Base-by-base conservation (phyloP, 768 basidiomycete genomes). In the Daedaleopsis nitida region DNA sequence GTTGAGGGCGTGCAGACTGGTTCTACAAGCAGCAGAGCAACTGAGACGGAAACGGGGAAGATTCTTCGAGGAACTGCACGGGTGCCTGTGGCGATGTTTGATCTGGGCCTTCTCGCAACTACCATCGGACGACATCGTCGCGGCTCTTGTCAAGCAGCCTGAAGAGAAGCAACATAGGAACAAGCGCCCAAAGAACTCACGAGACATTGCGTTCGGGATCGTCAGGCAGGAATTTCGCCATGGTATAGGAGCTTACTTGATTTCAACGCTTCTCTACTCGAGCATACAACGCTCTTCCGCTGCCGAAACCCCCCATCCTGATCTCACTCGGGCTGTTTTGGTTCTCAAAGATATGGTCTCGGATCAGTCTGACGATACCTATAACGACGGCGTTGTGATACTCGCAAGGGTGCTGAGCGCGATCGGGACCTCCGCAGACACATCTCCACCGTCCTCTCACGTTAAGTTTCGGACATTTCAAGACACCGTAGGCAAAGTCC, bases 31-130 rank as follows among this genome's bases (percentile, higher is more conserved):
- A 10, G 72, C 84, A 23, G 70, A 67, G 10, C 62, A 69, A 32
- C 62, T 78, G 3, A 65, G 73, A 1, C 66, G 52, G 4, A 77
- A 81, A 60, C 73, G 74, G 50, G 69, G 73, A n/a, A 66, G 69
- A 12, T 53, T 70, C 6, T 71, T 82, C 12, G 74, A 73, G 13
- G 67, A 72, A 17, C 70, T 84, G 9, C 77, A 80, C 45, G 68
- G 78, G 1, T 77, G 77, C 38, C 70, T 81, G 21, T 88, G 86
- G 86, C 76, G 74, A 54, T 78, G 81, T 54, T 73, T 87, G 27
- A 71, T 87, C 21, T 87, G 86, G 86, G 78, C 81, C 1, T 86
- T 81, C 59, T 71, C 78, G 19, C 77, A 76, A 17, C 66, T 86
- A 49, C 42, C 51, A 8, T n/a, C 24, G 7, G 54, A 19, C 43